Evolutionary conservation across 2,329 filamentous ascomycete species (phyloP).

Genomic region (Aspergillus floridensis): DNA sequence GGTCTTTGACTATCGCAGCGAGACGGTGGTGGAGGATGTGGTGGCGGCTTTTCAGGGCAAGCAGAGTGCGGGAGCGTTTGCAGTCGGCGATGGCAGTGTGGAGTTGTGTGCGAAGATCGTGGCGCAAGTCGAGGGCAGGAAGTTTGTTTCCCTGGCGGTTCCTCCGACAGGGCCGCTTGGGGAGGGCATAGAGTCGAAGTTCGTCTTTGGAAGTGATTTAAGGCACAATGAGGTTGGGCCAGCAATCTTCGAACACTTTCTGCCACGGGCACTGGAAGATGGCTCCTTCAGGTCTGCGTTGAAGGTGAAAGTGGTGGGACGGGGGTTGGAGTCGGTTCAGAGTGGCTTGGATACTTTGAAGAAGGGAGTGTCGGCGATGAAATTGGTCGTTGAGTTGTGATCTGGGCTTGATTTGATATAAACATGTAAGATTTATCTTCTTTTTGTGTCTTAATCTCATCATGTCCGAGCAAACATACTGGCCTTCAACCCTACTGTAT

Average conservation of each 20-base stretch:
- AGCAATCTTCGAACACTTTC: slow-evolving; percentile 28
- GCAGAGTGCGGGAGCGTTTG: slow-evolving; percentile 5
- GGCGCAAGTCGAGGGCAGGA: slow-evolving; percentile 14
- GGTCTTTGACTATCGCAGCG: slow-evolving; percentile 46
- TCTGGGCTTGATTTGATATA: neutral
- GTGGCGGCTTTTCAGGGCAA: slow-evolving; percentile 13
- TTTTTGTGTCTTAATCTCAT: neutral
- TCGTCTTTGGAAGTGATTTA: slow-evolving; percentile 23
- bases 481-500: too few species aligned
- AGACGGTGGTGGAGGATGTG: slow-evolving; percentile 16
- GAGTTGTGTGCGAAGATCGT: slow-evolving; percentile 11
- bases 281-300: slow-evolving; percentile 32
- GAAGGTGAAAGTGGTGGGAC: slow-evolving; percentile 17
- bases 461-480: too few species aligned
- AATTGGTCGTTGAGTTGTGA: slow-evolving; percentile 22
- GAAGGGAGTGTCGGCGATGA: slow-evolving; percentile 26
- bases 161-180: slow-evolving; percentile 5
- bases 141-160: slow-evolving; percentile 19
- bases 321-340: slow-evolving; percentile 25
- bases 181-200: slow-evolving; percentile 19
- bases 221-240: slow-evolving; percentile 27
- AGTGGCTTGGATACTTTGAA: slow-evolving; percentile 18
- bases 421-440: neutral
- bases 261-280: slow-evolving; percentile 35
- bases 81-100: neutral